Percentiles rank a stretch among this genome's conserved stretches.
These are phyloP conservation scores for Botrytis cinerea DNA, from an alignment of 2,329 filamentous ascomycete genomes.

Conservation along the genomic window DNA sequence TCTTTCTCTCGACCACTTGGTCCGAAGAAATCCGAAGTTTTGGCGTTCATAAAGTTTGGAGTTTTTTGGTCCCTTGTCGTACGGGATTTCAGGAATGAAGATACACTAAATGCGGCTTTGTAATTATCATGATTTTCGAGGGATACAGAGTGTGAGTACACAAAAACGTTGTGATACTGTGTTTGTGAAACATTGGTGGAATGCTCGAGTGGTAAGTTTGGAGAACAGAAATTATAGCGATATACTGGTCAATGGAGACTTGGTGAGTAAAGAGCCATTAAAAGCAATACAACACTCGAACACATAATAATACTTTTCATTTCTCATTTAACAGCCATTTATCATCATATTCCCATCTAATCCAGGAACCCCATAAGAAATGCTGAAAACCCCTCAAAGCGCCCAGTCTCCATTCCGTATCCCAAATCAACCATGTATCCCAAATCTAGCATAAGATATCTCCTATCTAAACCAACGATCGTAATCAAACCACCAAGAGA, in stretches of 20 bases:
- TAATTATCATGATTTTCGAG: neutral
- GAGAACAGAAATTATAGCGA: neutral
- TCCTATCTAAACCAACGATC: neutral
- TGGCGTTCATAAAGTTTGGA: neutral
- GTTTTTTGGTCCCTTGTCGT: neutral
- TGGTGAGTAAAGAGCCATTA: neutral
- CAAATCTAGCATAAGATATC: constrained; percentile 13
- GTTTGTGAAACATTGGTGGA: neutral
- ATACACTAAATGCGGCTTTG: neutral
- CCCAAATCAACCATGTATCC: neutral
- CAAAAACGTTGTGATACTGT: neutral
- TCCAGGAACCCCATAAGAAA: neutral
- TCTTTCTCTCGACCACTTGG: neutral
- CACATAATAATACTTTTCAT: neutral
- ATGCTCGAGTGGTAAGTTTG: neutral
- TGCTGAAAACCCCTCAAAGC: neutral
- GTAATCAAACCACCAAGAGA: neutral
- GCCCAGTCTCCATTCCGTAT: neutral
- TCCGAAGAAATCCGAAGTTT: neutral
- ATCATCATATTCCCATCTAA: neutral
- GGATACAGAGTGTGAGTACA: neutral
- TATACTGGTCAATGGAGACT: neutral
- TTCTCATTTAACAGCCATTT: neutral
- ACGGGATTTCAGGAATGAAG: neutral
- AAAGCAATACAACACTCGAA: neutral